Evolutionary conservation across 495 filamentous ascomycete genomes (phyloP).

Genomic region (Clavariopsis aquatica): DNA sequence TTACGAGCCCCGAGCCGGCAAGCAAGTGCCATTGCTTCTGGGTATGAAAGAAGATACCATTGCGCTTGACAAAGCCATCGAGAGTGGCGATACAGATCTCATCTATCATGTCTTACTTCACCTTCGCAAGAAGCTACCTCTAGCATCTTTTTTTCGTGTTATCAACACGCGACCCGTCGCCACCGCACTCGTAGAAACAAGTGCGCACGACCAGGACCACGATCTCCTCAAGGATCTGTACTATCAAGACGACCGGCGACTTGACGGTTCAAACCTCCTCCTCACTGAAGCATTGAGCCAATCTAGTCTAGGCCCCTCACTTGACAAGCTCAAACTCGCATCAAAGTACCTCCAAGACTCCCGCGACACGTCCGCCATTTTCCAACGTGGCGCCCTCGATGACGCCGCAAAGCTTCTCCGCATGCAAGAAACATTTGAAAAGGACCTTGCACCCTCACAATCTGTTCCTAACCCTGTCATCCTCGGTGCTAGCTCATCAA

Average conservation of each 20-base stretch:
- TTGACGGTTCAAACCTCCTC: slow-evolving; percentile 86
- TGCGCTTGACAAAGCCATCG: slow-evolving; percentile 94
- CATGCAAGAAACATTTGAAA: slow-evolving; percentile 80
- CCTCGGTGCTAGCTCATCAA: not conserved
- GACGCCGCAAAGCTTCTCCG: slow-evolving; percentile 79
- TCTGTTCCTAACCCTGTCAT: not conserved
- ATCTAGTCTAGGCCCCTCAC: slow-evolving; percentile 60
- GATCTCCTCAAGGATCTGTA: slow-evolving; percentile 93
- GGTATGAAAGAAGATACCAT: slow-evolving; percentile 96
- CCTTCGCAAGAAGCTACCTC: slow-evolving; percentile 84
- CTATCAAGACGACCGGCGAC: slow-evolving; percentile 92
- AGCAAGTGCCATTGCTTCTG: slow-evolving; percentile 91
- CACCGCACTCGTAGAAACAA: slow-evolving; percentile 84
- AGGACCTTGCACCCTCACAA: slow-evolving; percentile 58
- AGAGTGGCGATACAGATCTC: slow-evolving; percentile 91
- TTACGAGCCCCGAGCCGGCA: slow-evolving; percentile 88
- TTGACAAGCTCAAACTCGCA: slow-evolving; percentile 84
- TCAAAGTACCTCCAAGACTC: slow-evolving; percentile 78
- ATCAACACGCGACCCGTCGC: slow-evolving; percentile 86
- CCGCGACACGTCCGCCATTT: slow-evolving; percentile 69
- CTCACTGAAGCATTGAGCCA: slow-evolving; percentile 75
- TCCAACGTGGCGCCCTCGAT: slow-evolving; percentile 72
- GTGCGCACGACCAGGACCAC: slow-evolving; percentile 71
- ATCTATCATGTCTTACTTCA: slow-evolving; percentile 86
- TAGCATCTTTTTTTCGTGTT: slow-evolving; percentile 88